Conservation (phyloP, 352 stramenopile genomes). For the Globisporangium iwayamae region DNA sequence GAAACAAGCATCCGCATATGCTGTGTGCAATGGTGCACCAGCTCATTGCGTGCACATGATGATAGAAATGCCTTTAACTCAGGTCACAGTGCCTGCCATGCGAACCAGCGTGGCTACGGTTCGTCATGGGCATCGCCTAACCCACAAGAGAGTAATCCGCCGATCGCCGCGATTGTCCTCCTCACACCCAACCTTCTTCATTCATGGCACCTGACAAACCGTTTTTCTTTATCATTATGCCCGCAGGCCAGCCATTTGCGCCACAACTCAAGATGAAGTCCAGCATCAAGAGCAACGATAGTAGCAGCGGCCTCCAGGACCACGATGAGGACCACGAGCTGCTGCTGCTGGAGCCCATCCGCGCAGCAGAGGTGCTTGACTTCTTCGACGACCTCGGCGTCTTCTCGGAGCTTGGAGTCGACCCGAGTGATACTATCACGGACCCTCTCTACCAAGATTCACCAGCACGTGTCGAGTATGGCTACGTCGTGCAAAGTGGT, state of each 20-base stretch:
- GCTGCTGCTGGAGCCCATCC: background rate
- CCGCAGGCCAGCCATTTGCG: background rate
- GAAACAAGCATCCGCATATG: too few species aligned
- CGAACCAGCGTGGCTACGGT: too few species aligned
- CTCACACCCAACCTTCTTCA: background rate
- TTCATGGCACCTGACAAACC: background rate
- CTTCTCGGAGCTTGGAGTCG: background rate
- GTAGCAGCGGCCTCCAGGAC: background rate
- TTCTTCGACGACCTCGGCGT: conserved; percentile 10
- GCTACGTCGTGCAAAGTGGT: background rate
- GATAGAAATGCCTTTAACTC: too few species aligned
- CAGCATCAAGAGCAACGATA: background rate
- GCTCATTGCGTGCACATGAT: too few species aligned
- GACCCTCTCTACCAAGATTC: too few species aligned
- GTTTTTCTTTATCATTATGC: background rate
- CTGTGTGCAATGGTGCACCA: too few species aligned
- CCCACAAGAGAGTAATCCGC: background rate
- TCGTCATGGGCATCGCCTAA: too few species aligned
- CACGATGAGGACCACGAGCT: background rate
- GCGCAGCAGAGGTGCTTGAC: background rate
- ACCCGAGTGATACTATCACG: background rate
- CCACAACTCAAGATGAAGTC: conserved; percentile 3
- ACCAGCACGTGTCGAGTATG: too few species aligned
- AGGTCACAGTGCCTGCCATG: too few species aligned
- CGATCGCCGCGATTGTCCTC: background rate